Percentiles rank a stretch among this genome's conserved stretches.
These are phyloP conservation scores for Pseudevernia furfuracea DNA, from an alignment of 495 filamentous ascomycete genomes.

Conservation along the genomic window DNA sequence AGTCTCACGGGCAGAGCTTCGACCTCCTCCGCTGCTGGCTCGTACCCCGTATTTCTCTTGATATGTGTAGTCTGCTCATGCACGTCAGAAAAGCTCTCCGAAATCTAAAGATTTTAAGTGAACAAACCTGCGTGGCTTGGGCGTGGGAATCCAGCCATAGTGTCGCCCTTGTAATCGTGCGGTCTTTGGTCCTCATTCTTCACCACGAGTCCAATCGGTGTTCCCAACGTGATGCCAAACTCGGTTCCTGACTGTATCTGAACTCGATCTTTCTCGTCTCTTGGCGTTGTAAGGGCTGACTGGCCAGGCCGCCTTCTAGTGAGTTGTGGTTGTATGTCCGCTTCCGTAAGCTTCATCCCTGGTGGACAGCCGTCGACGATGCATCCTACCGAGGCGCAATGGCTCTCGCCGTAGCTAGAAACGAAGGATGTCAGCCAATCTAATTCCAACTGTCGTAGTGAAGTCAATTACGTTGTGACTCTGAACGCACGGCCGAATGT, in stretches of 20 bases:
- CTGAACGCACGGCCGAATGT: conserved; percentile 82
- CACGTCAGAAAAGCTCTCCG: not conserved
- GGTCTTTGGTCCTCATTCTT: conserved; percentile 90
- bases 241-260: conserved; percentile 93
- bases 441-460: conserved; percentile 1
- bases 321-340: conserved; percentile 92
- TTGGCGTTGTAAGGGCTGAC: conserved; percentile 80
- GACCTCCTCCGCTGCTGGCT: conserved; percentile 84
- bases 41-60: conserved; percentile 96
- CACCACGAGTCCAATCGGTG: conserved; percentile 83
- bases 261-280: conserved; percentile 86
- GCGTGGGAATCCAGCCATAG: conserved; percentile 72
- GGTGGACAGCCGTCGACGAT: conserved; percentile 86
- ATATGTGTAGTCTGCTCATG: conserved; percentile 74
- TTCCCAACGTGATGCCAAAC: conserved; percentile 84
- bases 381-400: conserved; percentile 83
- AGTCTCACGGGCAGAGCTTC: conserved; percentile 89
- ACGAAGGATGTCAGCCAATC: conserved; percentile 13
- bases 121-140: conserved; percentile 64
- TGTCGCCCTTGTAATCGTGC: conserved; percentile 84
- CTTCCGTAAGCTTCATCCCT: conserved; percentile 79
- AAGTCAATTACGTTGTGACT: conserved; percentile 68
- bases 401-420: conserved; percentile 76
- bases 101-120: not conserved
- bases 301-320: conserved; percentile 87